phyloP scores from a whole-genome alignment of 2,329 filamentous ascomycete genomes.

The Botrytis sinoallii region DNA sequence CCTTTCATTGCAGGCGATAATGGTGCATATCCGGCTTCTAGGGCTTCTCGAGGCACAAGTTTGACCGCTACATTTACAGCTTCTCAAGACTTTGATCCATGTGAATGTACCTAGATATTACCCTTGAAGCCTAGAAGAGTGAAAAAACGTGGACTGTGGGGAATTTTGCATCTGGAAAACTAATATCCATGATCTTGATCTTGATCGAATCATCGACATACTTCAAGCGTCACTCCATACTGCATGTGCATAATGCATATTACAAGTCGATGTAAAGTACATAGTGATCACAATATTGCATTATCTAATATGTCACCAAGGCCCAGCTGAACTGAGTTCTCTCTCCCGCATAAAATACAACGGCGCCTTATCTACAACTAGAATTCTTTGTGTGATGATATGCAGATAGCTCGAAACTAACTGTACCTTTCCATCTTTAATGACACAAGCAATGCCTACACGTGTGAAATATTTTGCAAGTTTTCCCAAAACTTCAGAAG shows the following conservation, averaged over 20 bases:
- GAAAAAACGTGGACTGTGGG: conserved; percentile 14
- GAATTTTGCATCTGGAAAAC: background rate
- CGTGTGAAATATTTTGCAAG: background rate
- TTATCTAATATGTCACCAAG: background rate
- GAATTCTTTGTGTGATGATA: background rate
- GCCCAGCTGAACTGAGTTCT: background rate
- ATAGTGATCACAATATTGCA: background rate
- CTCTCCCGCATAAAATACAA: background rate
- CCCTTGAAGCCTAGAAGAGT: background rate
- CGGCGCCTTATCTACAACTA: background rate
- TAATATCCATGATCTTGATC: background rate
- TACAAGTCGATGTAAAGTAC: background rate
- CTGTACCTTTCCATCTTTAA: background rate
- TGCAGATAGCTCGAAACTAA: background rate
- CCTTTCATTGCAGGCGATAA: background rate
- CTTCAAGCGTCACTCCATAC: background rate
- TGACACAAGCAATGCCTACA: background rate
- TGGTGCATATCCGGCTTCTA: background rate
- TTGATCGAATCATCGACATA: background rate
- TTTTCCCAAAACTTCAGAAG: background rate
- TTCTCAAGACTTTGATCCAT: background rate
- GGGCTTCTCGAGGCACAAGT: background rate
- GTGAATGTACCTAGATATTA: background rate
- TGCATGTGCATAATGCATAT: background rate
- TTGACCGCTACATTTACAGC: conserved; percentile 19